These are phyloP conservation scores for Sclerotinia nivalis DNA, from an alignment of 2,329 filamentous ascomycete genomes.

Conservation along the genomic window DNA sequence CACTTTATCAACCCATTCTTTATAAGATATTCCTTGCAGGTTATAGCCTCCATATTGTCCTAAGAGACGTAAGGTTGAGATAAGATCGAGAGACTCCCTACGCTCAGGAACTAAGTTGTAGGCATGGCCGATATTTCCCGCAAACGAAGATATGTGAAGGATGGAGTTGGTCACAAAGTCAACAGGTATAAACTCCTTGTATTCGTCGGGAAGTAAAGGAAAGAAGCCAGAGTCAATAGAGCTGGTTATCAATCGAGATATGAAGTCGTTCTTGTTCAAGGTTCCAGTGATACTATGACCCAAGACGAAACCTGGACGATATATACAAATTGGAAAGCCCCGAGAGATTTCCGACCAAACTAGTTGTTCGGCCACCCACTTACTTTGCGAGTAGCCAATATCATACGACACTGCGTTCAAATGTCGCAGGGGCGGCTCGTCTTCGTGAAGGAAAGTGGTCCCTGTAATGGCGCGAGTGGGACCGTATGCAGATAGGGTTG, in stretches of 20 bases:
- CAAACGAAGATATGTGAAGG: not conserved
- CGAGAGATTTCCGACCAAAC: not conserved
- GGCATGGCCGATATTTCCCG: rapidly evolving
- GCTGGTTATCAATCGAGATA: not conserved
- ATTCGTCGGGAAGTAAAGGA: not conserved
- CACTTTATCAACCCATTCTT: not conserved
- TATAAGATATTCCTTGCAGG: not conserved
- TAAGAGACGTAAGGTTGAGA: not conserved
- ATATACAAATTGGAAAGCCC: not conserved
- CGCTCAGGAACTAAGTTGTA: not conserved
- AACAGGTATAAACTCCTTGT: not conserved
- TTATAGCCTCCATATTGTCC: not conserved
- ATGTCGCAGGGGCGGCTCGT: too few species aligned
- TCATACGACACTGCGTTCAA: not conserved
- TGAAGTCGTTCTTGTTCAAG: not conserved
- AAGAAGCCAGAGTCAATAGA: not conserved
- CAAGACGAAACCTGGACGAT: not conserved
- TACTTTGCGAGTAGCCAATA: not conserved
- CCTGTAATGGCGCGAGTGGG: too few species aligned
- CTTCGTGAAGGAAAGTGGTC: too few species aligned
- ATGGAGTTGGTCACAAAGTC: not conserved
- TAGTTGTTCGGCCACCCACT: not conserved
- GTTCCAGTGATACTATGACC: not conserved
- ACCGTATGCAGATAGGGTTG: not conserved
- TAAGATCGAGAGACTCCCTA: not conserved